Conservation (phyloP, 176 grass and related monocot species). For the Triticum turgidum region DNA sequence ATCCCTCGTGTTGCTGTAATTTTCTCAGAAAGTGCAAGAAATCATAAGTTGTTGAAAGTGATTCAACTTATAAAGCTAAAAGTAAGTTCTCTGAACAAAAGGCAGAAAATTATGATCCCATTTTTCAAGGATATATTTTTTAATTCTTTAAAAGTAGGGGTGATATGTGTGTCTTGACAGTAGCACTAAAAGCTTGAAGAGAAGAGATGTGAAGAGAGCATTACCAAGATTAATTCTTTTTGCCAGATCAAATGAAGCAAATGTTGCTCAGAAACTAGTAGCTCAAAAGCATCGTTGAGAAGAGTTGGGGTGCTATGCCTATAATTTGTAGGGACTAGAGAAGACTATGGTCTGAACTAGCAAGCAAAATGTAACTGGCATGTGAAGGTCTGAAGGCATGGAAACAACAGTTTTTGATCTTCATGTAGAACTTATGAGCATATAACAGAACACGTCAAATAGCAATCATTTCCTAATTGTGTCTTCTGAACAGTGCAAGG, state of each 20-base stretch:
- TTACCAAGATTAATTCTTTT: slow-evolving; percentile 9
- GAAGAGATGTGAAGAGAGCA: slow-evolving; percentile 1
- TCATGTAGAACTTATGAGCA: slow-evolving; percentile 10
- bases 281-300: neutral
- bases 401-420: slow-evolving; percentile 1
- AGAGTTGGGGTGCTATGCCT: neutral
- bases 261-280: slow-evolving; percentile 7
- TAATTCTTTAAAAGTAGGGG: neutral
- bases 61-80: neutral
- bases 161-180: neutral
- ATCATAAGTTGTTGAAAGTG: neutral
- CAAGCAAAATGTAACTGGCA: neutral
- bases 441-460: slow-evolving; percentile 4
- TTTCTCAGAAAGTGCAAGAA: neutral
- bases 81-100: neutral
- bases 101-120: neutral
- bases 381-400: neutral
- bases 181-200: neutral
- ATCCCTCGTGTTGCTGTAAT: neutral
- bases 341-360: neutral
- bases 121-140: neutral
- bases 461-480: slow-evolving; percentile 12
- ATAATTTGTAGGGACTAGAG: slow-evolving; percentile 5
- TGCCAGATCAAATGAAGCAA: slow-evolving; percentile 11
- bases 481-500: neutral